Conservation (phyloP, 1,284 basidiomycete species). For the Malassezia arunalokei region DNA sequence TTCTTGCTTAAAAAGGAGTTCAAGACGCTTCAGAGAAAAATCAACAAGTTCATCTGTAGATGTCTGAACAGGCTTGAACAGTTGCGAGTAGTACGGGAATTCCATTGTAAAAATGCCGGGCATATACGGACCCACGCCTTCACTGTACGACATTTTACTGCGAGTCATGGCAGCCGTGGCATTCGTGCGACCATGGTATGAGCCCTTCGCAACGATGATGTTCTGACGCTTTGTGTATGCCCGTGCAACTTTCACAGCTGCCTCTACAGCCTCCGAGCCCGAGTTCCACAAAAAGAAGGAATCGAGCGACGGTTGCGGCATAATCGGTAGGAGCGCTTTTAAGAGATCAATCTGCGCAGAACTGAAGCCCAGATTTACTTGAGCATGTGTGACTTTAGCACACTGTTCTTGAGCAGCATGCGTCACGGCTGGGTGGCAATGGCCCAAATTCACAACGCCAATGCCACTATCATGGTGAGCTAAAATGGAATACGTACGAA, state of each 20-base stretch:
- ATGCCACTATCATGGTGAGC: constrained; percentile 21
- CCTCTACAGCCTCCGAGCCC: constrained; percentile 69
- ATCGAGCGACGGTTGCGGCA: constrained; percentile 75
- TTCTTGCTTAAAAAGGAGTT: constrained; percentile 71
- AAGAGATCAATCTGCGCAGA: constrained; percentile 30
- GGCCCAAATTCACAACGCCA: constrained; percentile 42
- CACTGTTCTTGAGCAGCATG: constrained; percentile 37
- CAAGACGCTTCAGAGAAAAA: constrained; percentile 66
- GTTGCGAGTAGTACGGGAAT: constrained; percentile 88
- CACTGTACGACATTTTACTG: constrained; percentile 79
- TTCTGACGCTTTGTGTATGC: constrained; percentile 66
- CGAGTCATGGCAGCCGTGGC: constrained; percentile 77
- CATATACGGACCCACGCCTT: constrained; percentile 69
- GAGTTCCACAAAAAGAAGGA: constrained; percentile 76
- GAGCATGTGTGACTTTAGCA: constrained; percentile 38
- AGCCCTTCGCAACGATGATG: constrained; percentile 69
- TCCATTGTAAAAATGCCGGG: constrained; percentile 69
- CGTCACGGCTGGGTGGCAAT: constrained; percentile 41
- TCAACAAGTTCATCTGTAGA: constrained; percentile 58
- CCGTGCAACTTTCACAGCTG: constrained; percentile 64
- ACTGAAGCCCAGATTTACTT: constrained; percentile 41
- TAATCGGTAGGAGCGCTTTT: constrained; percentile 45
- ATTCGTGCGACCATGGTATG: constrained; percentile 45
- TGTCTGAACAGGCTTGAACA: constrained; percentile 57
- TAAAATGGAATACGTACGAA: constrained; percentile 9